Conservation (phyloP, 2,329 filamentous ascomycete species). For the Sclerotinia subarctica region DNA sequence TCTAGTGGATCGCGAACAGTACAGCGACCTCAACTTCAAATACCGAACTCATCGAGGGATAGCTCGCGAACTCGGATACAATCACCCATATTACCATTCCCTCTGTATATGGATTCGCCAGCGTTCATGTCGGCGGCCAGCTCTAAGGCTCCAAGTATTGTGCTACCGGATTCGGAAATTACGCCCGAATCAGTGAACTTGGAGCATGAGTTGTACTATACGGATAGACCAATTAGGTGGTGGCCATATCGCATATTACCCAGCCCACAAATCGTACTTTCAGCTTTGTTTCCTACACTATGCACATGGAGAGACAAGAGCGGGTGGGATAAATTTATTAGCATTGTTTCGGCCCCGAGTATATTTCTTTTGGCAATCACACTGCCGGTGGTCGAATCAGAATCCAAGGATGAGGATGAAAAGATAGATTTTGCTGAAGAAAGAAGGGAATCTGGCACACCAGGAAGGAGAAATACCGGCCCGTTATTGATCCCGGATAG, state of each 20-base stretch:
- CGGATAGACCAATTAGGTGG: constrained; percentile 55
- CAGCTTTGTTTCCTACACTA: constrained; percentile 83
- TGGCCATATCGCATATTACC: constrained; percentile 79
- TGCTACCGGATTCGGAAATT: constrained; percentile 33
- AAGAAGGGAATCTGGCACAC: constrained; percentile 27
- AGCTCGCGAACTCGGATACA: constrained; percentile 29
- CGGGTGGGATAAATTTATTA: constrained; percentile 80
- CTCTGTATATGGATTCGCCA: constrained; percentile 38
- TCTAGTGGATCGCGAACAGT: constrained; percentile 25
- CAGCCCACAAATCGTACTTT: constrained; percentile 64
- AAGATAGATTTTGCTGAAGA: constrained; percentile 23
- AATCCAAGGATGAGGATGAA: constrained; percentile 50
- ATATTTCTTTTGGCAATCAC: constrained; percentile 89
- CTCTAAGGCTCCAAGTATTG: constrained; percentile 35
- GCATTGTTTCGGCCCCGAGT: constrained; percentile 79
- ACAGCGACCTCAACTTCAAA: constrained; percentile 33
- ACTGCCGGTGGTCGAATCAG: constrained; percentile 80
- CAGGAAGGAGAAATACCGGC: constrained; percentile 34
- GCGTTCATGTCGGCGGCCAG: constrained; percentile 32
- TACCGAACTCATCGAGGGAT: constrained; percentile 35
- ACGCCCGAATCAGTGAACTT: constrained; percentile 31
- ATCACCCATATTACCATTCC: constrained; percentile 37
- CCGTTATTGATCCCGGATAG: constrained; percentile 33
- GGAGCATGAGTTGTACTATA: constrained; percentile 25
- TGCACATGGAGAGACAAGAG: constrained; percentile 77